Percentiles rank a stretch among this genome's conserved stretches.
Conservation (phyloP, 2,329 filamentous ascomycete species). For the Dothiorella sarmentorum region DNA sequence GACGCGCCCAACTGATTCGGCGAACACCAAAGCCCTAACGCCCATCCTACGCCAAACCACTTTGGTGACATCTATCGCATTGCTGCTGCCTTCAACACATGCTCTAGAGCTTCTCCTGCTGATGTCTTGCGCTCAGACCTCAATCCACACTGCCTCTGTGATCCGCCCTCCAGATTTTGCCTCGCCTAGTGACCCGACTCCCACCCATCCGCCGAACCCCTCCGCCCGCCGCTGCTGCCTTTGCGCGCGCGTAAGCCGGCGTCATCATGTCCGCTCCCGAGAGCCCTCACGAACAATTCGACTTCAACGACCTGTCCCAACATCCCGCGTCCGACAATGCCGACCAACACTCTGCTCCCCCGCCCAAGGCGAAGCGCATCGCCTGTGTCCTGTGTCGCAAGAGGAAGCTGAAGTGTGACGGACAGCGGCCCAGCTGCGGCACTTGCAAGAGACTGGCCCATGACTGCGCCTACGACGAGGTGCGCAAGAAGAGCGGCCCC, state of each 20-base stretch:
- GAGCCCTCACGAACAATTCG: background rate
- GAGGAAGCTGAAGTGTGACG: slow-evolving; percentile 88
- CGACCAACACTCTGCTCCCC: slow-evolving; percentile 57
- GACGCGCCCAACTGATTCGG: background rate
- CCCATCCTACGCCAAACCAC: slow-evolving; percentile 4
- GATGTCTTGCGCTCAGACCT: background rate
- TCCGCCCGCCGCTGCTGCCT: background rate
- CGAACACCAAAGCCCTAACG: background rate
- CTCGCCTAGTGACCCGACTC: background rate
- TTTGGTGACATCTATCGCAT: background rate
- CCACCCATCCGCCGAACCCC: no score
- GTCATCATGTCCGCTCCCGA: slow-evolving; percentile 6
- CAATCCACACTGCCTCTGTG: background rate
- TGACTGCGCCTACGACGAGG: slow-evolving; percentile 85
- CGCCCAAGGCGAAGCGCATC: slow-evolving; percentile 67
- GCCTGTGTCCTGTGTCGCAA: slow-evolving; percentile 93
- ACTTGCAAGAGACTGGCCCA: slow-evolving; percentile 86
- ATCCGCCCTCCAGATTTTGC: background rate
- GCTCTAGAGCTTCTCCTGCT: background rate
- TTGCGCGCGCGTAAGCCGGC: background rate
- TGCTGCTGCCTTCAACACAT: background rate
- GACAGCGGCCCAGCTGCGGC: slow-evolving; percentile 76
- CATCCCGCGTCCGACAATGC: slow-evolving; percentile 44
- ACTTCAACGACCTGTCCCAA: slow-evolving; percentile 55
- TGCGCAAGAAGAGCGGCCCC: slow-evolving; percentile 88